Base-by-base conservation (phyloP, 2,329 filamentous ascomycete species). In the Hirsutella rhossiliensis region DNA sequence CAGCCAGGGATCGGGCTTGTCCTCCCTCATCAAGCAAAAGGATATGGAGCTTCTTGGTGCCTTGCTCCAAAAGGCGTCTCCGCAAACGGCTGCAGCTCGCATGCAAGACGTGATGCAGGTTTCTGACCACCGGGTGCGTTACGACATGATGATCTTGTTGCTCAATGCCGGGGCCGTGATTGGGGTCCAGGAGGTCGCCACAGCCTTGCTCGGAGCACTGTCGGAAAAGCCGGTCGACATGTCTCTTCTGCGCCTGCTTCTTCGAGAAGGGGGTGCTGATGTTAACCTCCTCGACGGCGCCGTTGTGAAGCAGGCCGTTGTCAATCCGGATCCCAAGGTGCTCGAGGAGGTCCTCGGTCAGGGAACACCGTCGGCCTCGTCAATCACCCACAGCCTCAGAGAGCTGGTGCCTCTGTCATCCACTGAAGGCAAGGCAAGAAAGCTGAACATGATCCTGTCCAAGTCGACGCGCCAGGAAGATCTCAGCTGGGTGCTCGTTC, bases 241-340 rank as follows among this genome's bases (percentile, higher is more conserved):
- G 52, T 62, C 65, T 12, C 61, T 79, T 2, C 54, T 77, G 1
- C 59, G 59, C 5, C 55, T 72, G 8, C 59, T 80, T 3, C 55
- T 79, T 3, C 64, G 72, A 23, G 62, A 69, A 23, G 75, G 75
- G 0, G 64, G 65, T 19, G 73, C 71, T 3, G 72, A 79, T 45
- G 58, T 77, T 44, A 78, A 79, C 47, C 58, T 63, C 11, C 57
- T 69, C 3, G 59, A 63, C 1, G 73, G 72, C 11, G 57, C 61
- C 3, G 64, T 68, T 13, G 56, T 75, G 12, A 59, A 52, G 45
- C 56, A 58, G 62, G 64, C 71, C 1, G 58, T 65, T 2, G 51
- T 55, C 9, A 64, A 70, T 23, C 58, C 66, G 0, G 71, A 78
- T 37, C 65, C 66, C 0, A 62, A 69, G 17, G 59, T 78, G 2